These are phyloP conservation scores for Huntiella decipiens DNA, from an alignment of 2,329 filamentous ascomycete species.

Conservation along the genomic window DNA sequence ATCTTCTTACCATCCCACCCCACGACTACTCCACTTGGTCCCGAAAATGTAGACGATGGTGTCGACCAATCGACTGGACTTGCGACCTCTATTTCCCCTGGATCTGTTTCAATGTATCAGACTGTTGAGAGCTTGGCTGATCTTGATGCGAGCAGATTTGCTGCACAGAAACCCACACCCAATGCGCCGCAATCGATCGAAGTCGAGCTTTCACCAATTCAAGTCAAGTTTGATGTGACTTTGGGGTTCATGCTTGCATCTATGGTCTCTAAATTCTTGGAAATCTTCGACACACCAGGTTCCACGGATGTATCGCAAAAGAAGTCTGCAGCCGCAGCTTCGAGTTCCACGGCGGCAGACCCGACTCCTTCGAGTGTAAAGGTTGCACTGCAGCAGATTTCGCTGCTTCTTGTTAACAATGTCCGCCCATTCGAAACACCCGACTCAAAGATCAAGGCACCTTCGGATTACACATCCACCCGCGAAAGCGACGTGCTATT, in stretches of 20 bases:
- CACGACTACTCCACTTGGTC: neutral
- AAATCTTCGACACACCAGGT: slow-evolving; percentile 21
- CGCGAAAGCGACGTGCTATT: slow-evolving; percentile 27
- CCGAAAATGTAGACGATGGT: neutral
- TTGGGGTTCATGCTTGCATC: slow-evolving; percentile 35
- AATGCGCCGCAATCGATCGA: slow-evolving; percentile 24
- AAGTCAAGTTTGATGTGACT: slow-evolving; percentile 35
- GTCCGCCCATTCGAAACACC: slow-evolving; percentile 33
- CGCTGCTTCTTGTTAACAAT: slow-evolving; percentile 35
- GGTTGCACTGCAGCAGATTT: slow-evolving; percentile 29
- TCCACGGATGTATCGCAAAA: neutral
- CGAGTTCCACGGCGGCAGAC: slow-evolving; percentile 3
- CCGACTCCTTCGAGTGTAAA: slow-evolving; percentile 22
- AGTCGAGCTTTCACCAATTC: slow-evolving; percentile 31
- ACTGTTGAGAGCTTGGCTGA: slow-evolving; percentile 7
- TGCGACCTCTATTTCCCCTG: slow-evolving; percentile 4
- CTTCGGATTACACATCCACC: slow-evolving; percentile 17
- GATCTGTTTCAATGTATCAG: slow-evolving; percentile 8
- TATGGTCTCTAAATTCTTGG: slow-evolving; percentile 29
- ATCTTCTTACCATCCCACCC: slow-evolving; percentile 10
- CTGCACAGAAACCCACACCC: slow-evolving; percentile 12
- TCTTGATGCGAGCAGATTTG: slow-evolving; percentile 6
- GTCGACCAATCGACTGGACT: neutral
- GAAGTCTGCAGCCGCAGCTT: neutral
- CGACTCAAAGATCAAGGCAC: slow-evolving; percentile 25